Base-by-base conservation (phyloP, 164 flowering plant genomes). In the Taxillus chinensis region DNA sequence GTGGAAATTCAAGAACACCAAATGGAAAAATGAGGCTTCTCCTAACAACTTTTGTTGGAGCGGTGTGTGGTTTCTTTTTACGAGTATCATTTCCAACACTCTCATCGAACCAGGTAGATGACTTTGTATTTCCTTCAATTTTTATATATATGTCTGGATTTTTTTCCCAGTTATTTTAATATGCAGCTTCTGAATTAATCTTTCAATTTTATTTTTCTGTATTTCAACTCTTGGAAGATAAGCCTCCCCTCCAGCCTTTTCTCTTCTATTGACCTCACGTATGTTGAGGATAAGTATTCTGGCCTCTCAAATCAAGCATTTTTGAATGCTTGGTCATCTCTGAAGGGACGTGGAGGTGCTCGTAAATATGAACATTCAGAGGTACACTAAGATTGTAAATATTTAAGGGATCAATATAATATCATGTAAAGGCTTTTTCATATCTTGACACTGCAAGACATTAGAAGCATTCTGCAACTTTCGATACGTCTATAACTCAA, bases 101-200 rank as follows among this genome's bases (percentile, higher is more conserved):
- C 55, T 72, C 81, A 40, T 62, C 81, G 46, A 69, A 78, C 11
- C 77, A 78, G 85, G 85, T 79, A 52, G 37, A 1, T 8, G 10
- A 43, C 46, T 43, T 43, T 43, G 2, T 11, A 8, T 48, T 48
- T 48, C 51, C 13, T 11, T 11, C 10, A 7, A 27, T 27, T 27
- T 27, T 27, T 27, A 27, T 27, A 27, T 27, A 27, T 27, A 27
- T 0, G 27, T 27, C 27, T 27, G 27, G 27, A 27, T 27, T 27
- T 27, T 27, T 27, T 27, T 27, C 27, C 27, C 27, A 27, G 27
- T 27, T 27, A 27, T 27, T 27, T 27, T 27, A 27, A 27, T 27
- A 27, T 27, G 27, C 0, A 27, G 27, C 51, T 48, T 48, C 51
- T 11, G 2, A 9, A 43, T 1, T 43, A 43, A 9, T 43, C 46